Conservation (phyloP, 2,329 filamentous ascomycete genomes). For the Trichoderma sp. region DNA sequence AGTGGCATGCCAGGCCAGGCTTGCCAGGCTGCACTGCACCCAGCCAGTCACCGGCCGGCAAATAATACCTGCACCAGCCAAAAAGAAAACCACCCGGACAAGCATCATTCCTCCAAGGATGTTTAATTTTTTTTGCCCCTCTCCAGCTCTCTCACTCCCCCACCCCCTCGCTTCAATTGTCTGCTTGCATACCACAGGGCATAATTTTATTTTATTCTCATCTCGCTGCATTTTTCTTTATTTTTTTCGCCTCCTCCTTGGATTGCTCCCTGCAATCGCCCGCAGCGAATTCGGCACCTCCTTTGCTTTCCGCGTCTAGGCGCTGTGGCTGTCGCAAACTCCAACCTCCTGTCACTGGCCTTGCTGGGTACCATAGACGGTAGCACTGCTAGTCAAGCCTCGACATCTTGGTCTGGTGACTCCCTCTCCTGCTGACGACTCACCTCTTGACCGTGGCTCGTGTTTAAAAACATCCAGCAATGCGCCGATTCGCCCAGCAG, state of each 20-base stretch:
- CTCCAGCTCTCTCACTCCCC: not conserved
- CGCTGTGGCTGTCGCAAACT: not conserved
- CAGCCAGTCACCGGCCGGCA: too few relatives aligned
- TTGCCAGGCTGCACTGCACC: not conserved
- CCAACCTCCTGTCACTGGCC: not conserved
- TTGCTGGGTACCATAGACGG: not conserved
- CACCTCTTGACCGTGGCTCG: not conserved
- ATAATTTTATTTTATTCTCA: not conserved
- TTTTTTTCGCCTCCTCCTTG: not conserved
- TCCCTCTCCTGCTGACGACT: slow-evolving; percentile 15
- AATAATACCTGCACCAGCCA: not conserved
- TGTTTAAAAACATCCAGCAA: slow-evolving; percentile 11
- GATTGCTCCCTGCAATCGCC: not conserved
- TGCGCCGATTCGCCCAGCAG: slow-evolving; percentile 10
- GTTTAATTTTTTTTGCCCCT: not conserved
- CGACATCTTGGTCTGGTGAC: slow-evolving; percentile 7
- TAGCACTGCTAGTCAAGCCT: not conserved
- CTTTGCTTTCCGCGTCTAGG: slow-evolving; percentile 8
- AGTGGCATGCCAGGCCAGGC: not conserved
- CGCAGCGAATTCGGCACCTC: not conserved
- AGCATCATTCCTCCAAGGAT: not conserved
- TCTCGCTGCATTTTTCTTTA: not conserved
- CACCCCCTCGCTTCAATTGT: slow-evolving; percentile 16
- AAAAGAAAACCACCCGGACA: not conserved
- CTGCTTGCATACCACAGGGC: slow-evolving; percentile 1